Evolutionary conservation across 2,329 filamentous ascomycete species (phyloP).

Genomic region (Aspergillus hortae): DNA sequence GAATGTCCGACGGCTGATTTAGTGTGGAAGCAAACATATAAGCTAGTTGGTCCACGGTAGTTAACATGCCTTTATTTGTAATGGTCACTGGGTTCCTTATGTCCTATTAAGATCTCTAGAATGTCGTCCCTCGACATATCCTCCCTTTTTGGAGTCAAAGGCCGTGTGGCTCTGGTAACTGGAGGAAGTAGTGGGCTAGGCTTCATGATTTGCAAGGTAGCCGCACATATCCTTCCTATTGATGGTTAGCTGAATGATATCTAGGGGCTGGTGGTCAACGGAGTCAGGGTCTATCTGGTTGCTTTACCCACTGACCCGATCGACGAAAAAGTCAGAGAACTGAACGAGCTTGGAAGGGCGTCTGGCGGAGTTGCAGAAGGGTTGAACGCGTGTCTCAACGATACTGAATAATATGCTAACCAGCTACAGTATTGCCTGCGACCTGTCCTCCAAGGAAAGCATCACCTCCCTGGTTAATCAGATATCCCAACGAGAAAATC

Average conservation of each 20-base stretch:
- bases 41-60: too few species aligned
- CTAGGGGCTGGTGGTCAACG: constrained; percentile 44
- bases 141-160: constrained; percentile 35
- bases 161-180: constrained; percentile 44
- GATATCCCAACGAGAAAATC: constrained; percentile 35
- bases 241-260: too few species aligned
- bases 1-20: too few species aligned
- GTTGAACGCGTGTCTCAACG: constrained; percentile 18
- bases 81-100: too few species aligned
- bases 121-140: constrained; percentile 14
- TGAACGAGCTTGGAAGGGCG: constrained; percentile 37
- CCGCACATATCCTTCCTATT: neutral
- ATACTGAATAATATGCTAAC: neutral
- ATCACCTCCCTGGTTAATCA: constrained; percentile 33
- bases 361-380: constrained; percentile 39
- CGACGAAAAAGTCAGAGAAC: constrained; percentile 32
- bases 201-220: constrained; percentile 46
- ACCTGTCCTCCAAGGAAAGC: constrained; percentile 32
- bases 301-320: constrained; percentile 43
- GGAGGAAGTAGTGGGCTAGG: constrained; percentile 46
- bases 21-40: too few species aligned
- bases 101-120: neutral
- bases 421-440: neutral
- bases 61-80: too few species aligned
- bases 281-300: constrained; percentile 47